A percentile compares a stretch with the other conserved stretches of the same genome.
These are phyloP conservation scores for Pulveroboletus ravenelii DNA, from an alignment of 768 basidiomycete species.

Conservation along the genomic window DNA sequence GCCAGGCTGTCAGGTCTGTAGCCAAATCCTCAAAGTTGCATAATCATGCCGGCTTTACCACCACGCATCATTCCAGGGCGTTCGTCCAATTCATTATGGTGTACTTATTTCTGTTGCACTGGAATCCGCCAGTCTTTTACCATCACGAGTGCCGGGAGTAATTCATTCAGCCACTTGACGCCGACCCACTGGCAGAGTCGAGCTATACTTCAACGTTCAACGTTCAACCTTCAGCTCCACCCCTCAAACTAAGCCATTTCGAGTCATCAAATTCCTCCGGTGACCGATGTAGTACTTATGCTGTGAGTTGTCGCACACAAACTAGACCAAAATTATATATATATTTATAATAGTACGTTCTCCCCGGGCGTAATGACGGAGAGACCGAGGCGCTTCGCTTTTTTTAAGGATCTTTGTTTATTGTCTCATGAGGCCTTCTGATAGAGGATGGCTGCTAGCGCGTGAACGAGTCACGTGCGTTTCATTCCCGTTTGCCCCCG, in stretches of 20 bases:
- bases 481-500: conserved; percentile 14
- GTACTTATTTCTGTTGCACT: background rate
- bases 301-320: no score
- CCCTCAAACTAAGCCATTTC: conserved; percentile 16
- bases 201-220: no score
- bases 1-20: no score
- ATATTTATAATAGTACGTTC: no score
- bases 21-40: no score
- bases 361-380: no score
- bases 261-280: conserved; percentile 9
- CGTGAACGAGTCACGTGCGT: conserved; percentile 16
- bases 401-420: no score
- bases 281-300: background rate
- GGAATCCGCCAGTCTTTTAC: background rate
- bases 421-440: no score
- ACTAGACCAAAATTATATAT: no score
- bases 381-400: no score
- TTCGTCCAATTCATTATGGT: background rate
- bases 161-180: background rate
- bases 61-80: background rate
- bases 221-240: background rate
- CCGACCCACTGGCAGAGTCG: background rate
- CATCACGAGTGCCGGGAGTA: background rate
- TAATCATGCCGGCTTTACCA: background rate
- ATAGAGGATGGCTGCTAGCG: no score